Evolutionary conservation across 2,329 filamentous ascomycete species (phyloP), one percentile per base, ranked within the genome.

Genomic region (Aspergillus latus): DNA sequence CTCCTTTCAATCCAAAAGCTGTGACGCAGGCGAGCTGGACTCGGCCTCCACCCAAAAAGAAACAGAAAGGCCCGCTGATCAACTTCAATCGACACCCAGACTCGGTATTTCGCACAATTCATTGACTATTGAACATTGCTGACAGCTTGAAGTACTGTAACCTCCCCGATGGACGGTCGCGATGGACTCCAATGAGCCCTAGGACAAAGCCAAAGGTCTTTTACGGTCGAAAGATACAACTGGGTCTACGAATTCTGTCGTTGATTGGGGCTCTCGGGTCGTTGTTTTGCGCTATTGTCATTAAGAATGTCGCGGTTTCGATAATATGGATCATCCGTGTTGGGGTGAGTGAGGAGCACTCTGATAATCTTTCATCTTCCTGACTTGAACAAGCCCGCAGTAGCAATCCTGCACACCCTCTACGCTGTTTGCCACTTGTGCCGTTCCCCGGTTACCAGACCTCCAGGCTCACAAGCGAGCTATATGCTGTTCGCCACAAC

Each of bases 31-130:
- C 90, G 60, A 93, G 89, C 75, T 89, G 84, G 79, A 78, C 85
- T 67, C 82, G 84, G 9, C 83, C 84, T 52, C 70, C 73, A 40
- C 78, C 76, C 28, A 86, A 82, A 66, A 80, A 84, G 42, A 88
- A 88, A 79, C 82, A 81, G 44, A 80, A 89, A 52, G 92, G 91
- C 0, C 92, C 91, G 10, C 76, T 95, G 61, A 76, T 97, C 60
- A 83, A 88, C 58, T 88, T 96, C 79, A 94, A 95, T 72, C 82
- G 84, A 56, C 92, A 96, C 73, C 92, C 92, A 1, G 92, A 97
- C 68, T 75, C 75, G 15, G 88, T 91, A 81, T 68, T 85, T 57
- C 15, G 43, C 16, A 30, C 9, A 29, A 29, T 26, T 15, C 9
- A 15, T 40, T 4, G 28, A 21, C 15, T 28, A 3, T 9, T 26